Percentiles rank a stretch among this genome's conserved stretches.
phyloP scores from a whole-genome alignment of 2,329 filamentous ascomycete genomes.

The Chaetomiaceae sp. region DNA sequence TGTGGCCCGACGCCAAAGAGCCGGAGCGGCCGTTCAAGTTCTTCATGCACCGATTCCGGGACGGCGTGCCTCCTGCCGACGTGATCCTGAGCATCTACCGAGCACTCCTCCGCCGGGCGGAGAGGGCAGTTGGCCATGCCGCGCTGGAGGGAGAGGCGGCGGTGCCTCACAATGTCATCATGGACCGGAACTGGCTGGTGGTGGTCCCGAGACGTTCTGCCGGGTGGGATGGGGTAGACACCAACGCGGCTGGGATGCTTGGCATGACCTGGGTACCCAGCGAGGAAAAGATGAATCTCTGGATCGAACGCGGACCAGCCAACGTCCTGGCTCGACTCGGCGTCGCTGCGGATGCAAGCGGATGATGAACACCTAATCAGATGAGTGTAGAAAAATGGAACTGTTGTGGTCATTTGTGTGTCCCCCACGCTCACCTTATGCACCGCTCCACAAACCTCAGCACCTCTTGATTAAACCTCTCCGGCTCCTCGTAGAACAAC shows the following conservation, averaged over 20 bases:
- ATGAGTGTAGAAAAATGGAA: no score
- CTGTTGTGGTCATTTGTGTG: no score
- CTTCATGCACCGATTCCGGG: conserved; percentile 33
- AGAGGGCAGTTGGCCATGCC: conserved; percentile 9
- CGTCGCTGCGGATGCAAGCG: conserved; percentile 21
- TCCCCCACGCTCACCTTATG: background rate
- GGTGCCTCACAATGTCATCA: conserved; percentile 43
- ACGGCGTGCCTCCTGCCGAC: conserved; percentile 20
- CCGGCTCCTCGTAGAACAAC: conserved; percentile 40
- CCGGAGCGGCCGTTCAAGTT: conserved; percentile 34
- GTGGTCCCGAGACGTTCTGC: conserved; percentile 41
- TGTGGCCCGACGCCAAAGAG: conserved; percentile 23
- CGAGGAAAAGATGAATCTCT: conserved; percentile 34
- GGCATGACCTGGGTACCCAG: conserved; percentile 39
- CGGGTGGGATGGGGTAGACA: conserved; percentile 35
- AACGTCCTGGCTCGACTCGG: conserved; percentile 37
- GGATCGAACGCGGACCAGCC: conserved; percentile 35
- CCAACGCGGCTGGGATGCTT: conserved; percentile 46
- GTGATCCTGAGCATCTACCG: conserved; percentile 28
- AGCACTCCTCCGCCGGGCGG: conserved; percentile 26
- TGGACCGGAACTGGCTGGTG: conserved; percentile 42
- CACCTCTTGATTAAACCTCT: conserved; percentile 35
- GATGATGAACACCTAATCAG: no score
- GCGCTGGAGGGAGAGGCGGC: conserved; percentile 15
- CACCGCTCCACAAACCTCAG: conserved; percentile 28